Evolutionary conservation across 495 filamentous ascomycete species (phyloP).

Genomic region (Gamarada debralockiae): DNA sequence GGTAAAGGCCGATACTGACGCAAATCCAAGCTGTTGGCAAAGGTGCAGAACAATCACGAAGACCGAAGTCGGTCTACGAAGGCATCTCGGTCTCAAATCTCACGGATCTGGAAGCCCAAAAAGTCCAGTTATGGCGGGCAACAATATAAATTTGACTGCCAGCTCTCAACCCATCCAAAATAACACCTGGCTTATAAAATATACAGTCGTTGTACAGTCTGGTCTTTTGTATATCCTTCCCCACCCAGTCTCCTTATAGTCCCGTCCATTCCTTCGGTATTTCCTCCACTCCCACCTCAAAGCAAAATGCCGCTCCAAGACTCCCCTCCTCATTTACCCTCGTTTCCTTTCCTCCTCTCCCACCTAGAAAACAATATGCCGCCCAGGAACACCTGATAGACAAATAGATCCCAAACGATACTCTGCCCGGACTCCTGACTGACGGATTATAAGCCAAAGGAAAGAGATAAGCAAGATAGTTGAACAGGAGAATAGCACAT

Average conservation of each 20-base stretch:
- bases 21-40: neutral
- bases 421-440: too few relatives aligned
- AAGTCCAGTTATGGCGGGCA: too few relatives aligned
- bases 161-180: too few relatives aligned
- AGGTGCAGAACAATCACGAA: neutral
- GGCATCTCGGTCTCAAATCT: too few relatives aligned
- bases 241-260: constrained; percentile 2
- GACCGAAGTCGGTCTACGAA: too few relatives aligned
- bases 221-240: constrained; percentile 1
- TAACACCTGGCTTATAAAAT: neutral
- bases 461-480: neutral
- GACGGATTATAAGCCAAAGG: too few relatives aligned
- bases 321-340: neutral
- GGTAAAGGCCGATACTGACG: too few relatives aligned
- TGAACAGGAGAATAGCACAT: neutral
- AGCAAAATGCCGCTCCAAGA: neutral
- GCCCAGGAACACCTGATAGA: neutral
- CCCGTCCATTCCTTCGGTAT: constrained; percentile 2
- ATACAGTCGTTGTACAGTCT: neutral
- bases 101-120: too few relatives aligned
- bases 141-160: too few relatives aligned
- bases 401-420: too few relatives aligned
- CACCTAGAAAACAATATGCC: constrained; percentile 17
- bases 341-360: constrained; percentile 12
- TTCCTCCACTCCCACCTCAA: constrained; percentile 8